Conservation (phyloP, 2,329 filamentous ascomycete genomes). For the Aspergillus cejpii region DNA sequence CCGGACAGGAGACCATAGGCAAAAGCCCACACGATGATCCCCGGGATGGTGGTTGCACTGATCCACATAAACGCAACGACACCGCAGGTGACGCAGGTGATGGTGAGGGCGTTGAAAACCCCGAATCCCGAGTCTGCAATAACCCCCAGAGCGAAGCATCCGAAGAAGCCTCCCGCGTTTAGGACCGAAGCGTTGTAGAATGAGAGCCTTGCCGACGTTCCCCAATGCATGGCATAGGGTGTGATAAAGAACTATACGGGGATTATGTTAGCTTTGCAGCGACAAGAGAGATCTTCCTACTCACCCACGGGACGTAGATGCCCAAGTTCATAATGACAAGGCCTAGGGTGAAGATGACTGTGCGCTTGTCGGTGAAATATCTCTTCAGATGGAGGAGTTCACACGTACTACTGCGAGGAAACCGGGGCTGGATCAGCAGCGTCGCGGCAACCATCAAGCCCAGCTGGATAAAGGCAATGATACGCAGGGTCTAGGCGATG, state of each 20-base stretch:
- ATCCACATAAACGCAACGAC: constrained; percentile 1
- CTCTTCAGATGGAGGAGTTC: background rate
- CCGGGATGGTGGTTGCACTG: background rate
- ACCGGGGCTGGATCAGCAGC: too few species aligned
- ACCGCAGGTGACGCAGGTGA: too few species aligned
- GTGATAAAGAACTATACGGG: too few species aligned
- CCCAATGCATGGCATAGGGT: constrained; percentile 2
- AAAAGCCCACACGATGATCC: constrained; percentile 2
- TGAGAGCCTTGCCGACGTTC: constrained; percentile 1
- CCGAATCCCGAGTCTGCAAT: too few species aligned
- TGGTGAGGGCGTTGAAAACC: too few species aligned
- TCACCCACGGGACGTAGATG: too few species aligned
- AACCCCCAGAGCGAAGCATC: too few species aligned
- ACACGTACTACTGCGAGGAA: too few species aligned
- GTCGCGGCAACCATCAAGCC: constrained; percentile 2
- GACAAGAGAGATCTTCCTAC: too few species aligned
- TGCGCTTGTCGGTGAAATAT: constrained; percentile 6
- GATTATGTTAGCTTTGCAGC: too few species aligned
- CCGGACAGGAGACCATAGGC: constrained; percentile 9
- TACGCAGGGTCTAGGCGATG: constrained; percentile 6
- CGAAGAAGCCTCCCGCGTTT: constrained; percentile 7
- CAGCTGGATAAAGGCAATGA: constrained; percentile 5
- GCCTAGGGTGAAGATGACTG: background rate
- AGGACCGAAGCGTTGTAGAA: constrained; percentile 7
- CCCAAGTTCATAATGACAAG: too few species aligned